A percentile compares a stretch with the other conserved stretches of the same genome.
Conservation (phyloP, 2,329 filamentous ascomycete genomes). For the Sporothrix variecibatus region DNA sequence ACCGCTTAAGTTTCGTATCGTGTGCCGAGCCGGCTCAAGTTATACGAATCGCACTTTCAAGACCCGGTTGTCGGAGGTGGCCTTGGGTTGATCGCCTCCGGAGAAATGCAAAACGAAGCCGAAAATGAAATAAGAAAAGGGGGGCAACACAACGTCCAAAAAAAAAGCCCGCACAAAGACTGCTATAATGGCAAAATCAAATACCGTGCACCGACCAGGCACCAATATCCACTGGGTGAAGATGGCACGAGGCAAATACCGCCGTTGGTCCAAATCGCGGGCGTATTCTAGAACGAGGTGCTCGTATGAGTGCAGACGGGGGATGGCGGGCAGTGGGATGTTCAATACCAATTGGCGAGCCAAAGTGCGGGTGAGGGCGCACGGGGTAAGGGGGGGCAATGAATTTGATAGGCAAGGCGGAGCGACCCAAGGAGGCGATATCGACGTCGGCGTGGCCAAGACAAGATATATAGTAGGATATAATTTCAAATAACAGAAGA, state of each 20-base stretch:
- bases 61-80: neutral
- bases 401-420: too few relatives aligned
- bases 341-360: neutral
- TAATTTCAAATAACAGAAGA: neutral
- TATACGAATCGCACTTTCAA: neutral
- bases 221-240: neutral
- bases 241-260: neutral
- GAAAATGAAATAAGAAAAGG: neutral
- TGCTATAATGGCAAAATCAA: neutral
- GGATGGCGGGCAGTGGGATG: neutral
- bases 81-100: neutral
- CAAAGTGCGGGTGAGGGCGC: neutral
- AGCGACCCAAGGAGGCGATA: neutral
- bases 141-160: neutral
- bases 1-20: neutral
- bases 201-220: neutral
- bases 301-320: neutral
- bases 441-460: neutral
- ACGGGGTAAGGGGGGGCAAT: neutral
- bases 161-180: neutral
- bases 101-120: neutral
- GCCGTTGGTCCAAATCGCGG: neutral
- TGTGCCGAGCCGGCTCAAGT: neutral
- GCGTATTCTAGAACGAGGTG: neutral
- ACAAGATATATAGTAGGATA: neutral